Conservation (phyloP, 1,284 basidiomycete genomes). For the Leccinum fallax region DNA sequence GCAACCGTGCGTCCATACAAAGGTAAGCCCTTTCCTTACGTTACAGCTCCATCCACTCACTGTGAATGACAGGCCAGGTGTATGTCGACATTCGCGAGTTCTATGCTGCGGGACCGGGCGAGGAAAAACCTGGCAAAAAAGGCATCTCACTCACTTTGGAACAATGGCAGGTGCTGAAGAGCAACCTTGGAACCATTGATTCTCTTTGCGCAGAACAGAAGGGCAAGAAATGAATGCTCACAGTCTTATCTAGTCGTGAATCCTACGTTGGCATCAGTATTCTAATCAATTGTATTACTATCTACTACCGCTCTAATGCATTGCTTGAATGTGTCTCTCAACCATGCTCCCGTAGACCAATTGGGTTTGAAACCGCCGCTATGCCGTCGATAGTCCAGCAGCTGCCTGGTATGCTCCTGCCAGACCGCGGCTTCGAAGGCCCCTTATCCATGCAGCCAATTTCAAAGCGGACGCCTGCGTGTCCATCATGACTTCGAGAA, state of each 20-base stretch:
- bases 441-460: constrained; percentile 65
- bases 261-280: not conserved
- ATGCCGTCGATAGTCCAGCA: constrained; percentile 54
- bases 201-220: constrained; percentile 47
- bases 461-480: constrained; percentile 62
- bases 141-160: constrained; percentile 74
- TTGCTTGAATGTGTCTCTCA: not conserved
- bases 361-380: constrained; percentile 11
- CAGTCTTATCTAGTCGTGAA: not conserved
- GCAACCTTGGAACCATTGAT: constrained; percentile 49
- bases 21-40: constrained; percentile 37
- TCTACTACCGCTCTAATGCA: constrained; percentile 6
- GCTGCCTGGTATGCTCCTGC: constrained; percentile 69
- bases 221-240: constrained; percentile 35
- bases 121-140: constrained; percentile 82
- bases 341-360: not conserved
- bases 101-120: constrained; percentile 50
- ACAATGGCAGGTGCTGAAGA: constrained; percentile 69
- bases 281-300: constrained; percentile 3
- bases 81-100: constrained; percentile 82
- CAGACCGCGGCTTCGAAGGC: constrained; percentile 58
- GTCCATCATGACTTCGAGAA: constrained; percentile 70
- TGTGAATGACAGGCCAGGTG: constrained; percentile 40
- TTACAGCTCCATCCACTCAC: not conserved
- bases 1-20: constrained; percentile 75